Evolutionary conservation across 768 basidiomycete species (phyloP), one percentile per base, ranked within the genome.

Genomic region (Porphyrellus cyaneotinctus): DNA sequence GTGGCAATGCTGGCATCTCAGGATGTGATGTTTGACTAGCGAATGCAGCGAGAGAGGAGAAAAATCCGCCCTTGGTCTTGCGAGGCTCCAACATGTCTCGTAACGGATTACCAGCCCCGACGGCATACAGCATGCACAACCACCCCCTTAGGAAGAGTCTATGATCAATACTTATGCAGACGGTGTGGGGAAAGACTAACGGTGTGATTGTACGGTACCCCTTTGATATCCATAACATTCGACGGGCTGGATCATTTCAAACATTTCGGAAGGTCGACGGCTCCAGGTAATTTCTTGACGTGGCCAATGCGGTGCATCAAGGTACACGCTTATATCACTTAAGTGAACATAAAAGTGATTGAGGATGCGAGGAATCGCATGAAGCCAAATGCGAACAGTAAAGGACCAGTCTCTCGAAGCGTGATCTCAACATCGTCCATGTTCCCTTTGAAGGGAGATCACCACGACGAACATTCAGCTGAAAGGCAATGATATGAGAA

Each of bases 321-420:
- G 80, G 66, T 80, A 91, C 23, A 97, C 80, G 57, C 80, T 83
- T 45, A 97, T 81, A 65, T 85, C 77, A 15, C 73, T 73, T 5
- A 98, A 76, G 54, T 83, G 76, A 2, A 78, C 87, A 95, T 97
- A 72, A 98, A 98, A 0, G 92, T 93, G 47, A 98, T 84, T 1
- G 88, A 90, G 3, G 92, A 92, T 26, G 86, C 79, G 18, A 98
- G 77, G 68, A 98, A 97, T n/a, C 88, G 82, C 15, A 87, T 81
- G 55, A 98, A 84, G 56, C 95, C 91, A 52, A 91, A 87, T 6
- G 86, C 77, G 26, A 80, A 75, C 0, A 89, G 90, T 41, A 95
- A 83, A 0, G 89, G 81, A 3, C 76, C 72, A 1, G 85, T 80
- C 60, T 95, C 88, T 36, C 95, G 80, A 1, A 95, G 77, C 3